Conservation (phyloP, 495 filamentous ascomycete genomes). For the Aspergillus carlsbadensis region DNA sequence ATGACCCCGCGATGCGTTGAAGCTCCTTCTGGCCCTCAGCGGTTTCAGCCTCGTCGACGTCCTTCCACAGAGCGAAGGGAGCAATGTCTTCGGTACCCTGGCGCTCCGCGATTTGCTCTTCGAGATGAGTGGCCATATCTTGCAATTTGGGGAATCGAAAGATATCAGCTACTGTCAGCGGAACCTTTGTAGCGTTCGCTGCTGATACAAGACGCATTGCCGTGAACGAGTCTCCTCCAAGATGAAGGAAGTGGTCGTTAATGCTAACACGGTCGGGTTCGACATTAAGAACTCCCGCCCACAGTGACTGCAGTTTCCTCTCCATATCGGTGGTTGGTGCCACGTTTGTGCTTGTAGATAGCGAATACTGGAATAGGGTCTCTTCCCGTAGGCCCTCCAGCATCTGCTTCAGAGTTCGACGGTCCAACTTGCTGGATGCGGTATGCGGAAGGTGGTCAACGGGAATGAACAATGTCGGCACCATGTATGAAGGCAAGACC, state of each 20-base stretch:
- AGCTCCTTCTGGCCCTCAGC: not conserved
- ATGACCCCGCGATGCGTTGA: constrained; percentile 12
- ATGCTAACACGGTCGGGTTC: constrained; percentile 25
- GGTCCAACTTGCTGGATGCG: constrained; percentile 42
- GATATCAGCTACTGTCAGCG: not conserved
- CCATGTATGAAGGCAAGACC: constrained; percentile 42
- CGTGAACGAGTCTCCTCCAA: constrained; percentile 18
- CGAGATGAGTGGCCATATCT: constrained; percentile 15
- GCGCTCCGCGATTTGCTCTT: not conserved
- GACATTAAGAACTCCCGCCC: constrained; percentile 38
- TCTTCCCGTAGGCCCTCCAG: constrained; percentile 20
- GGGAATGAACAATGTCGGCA: constrained; percentile 39
- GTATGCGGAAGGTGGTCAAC: constrained; percentile 38
- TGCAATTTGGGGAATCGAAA: constrained; percentile 12
- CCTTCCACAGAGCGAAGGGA: constrained; percentile 3
- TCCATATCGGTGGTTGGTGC: constrained; percentile 4
- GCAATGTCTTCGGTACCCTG: not conserved
- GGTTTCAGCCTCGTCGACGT: not conserved
- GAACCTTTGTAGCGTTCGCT: not conserved
- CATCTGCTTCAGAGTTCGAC: constrained; percentile 22
- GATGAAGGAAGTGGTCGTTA: constrained; percentile 51
- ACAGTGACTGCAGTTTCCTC: constrained; percentile 21
- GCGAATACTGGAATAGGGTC: constrained; percentile 7
- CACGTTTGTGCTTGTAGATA: not conserved
- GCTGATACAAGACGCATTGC: constrained; percentile 16